Evolutionary conservation across 2,329 filamentous ascomycete species (phyloP), one percentile per base, ranked within the genome.

Genomic region (Colletotrichum limetticola): DNA sequence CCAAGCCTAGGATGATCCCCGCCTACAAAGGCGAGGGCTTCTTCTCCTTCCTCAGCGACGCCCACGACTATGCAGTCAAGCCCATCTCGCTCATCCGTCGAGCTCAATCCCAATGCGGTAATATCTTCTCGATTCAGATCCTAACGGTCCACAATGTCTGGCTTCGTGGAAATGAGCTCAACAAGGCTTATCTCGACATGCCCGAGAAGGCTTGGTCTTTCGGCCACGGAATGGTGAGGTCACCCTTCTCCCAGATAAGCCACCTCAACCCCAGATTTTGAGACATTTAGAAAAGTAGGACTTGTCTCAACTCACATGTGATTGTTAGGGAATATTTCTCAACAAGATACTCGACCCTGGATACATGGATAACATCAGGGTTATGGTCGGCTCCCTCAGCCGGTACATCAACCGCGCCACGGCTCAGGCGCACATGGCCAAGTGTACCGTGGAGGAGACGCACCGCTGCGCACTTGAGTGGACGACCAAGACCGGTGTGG

Each of bases 281-380:
- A 74, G 68, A 71, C 68, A 72, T 35, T 24, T 46, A n/a, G 1
- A 35, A 35, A 53, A 30, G 61, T 57, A 28, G 35, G 59, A n/a
- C 46, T 55, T 58, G 61, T 55, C 52, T 72, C 30, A 58, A 56
- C 35, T 30, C 49, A 53, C 37, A 69, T 49, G 16, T 22, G 35
- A 24, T 28, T n/a, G 19, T 35, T 35, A 75, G 76, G 63, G 60
- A 24, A 53, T 72, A 1, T 75, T 74, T 30, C 63, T 77, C 49
- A 75, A 76, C 66, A 76, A 76, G 65, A 70, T 71, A 9, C 28
- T 76, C 4, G 68, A 74, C 7, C 30, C 35, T 11, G 69, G 69
- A 35, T 77, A 74, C 59, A 66, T 66, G 35, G 42, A 75, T 5
- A 68, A 76, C 53, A 63, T 73, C 24, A 37, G 49, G 14, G 37